These are phyloP conservation scores for Megacollybia marginata DNA, from an alignment of 768 basidiomycete species.

Conservation along the genomic window DNA sequence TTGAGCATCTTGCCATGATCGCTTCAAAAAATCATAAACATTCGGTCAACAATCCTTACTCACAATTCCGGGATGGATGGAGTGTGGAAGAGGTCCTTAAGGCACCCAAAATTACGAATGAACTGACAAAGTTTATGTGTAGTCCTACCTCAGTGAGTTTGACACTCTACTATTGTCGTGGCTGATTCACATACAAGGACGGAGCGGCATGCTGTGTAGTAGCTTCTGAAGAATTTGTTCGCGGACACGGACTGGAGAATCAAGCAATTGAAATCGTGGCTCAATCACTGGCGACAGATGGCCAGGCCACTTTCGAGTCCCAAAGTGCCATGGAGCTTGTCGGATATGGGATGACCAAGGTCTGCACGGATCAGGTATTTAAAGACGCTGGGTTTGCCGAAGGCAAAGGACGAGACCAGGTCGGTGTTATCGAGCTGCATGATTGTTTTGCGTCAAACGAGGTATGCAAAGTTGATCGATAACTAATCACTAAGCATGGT, in stretches of 20 bases:
- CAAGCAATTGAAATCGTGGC: slow-evolving; percentile 82
- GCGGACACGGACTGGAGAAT: slow-evolving; percentile 64
- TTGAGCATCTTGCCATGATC: slow-evolving; percentile 69
- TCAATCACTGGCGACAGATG: slow-evolving; percentile 60
- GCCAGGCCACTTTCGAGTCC: slow-evolving; percentile 54
- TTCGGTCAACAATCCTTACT: slow-evolving; percentile 77
- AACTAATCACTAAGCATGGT: neutral
- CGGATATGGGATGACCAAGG: slow-evolving; percentile 73
- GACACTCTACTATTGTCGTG: slow-evolving; percentile 7
- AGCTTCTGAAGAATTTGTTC: slow-evolving; percentile 75
- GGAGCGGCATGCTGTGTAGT: slow-evolving; percentile 73
- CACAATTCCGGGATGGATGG: slow-evolving; percentile 80
- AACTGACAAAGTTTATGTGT: slow-evolving; percentile 81
- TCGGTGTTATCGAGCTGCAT: slow-evolving; percentile 82
- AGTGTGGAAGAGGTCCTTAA: slow-evolving; percentile 60
- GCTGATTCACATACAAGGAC: slow-evolving; percentile 34
- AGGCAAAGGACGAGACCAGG: slow-evolving; percentile 59
- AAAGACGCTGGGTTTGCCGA: slow-evolving; percentile 59
- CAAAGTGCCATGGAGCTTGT: slow-evolving; percentile 72
- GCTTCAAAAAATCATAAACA: slow-evolving; percentile 83
- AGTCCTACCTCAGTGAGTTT: slow-evolving; percentile 65
- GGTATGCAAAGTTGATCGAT: slow-evolving; percentile 26
- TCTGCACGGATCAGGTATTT: slow-evolving; percentile 63
- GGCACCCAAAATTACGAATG: slow-evolving; percentile 61
- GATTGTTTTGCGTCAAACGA: slow-evolving; percentile 85